Evolutionary conservation across 1,284 basidiomycete genomes (phyloP).

Genomic region (Microbotryomycetes sp.): DNA sequence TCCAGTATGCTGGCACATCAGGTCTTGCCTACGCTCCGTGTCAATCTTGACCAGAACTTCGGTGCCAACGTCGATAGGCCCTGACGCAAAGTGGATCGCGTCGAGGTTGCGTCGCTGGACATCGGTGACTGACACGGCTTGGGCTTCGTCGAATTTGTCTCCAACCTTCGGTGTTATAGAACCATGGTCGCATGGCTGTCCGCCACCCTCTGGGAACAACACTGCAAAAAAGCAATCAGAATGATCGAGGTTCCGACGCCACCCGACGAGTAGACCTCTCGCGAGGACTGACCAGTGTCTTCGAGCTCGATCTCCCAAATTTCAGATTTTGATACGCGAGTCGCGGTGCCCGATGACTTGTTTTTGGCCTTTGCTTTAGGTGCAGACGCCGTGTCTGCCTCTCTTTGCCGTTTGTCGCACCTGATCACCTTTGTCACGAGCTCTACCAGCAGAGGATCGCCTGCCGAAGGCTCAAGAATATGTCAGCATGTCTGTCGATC

Average conservation of each 20-base stretch:
- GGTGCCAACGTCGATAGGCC: slow-evolving; percentile 49
- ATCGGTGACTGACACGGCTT: slow-evolving; percentile 58
- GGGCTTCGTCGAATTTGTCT: slow-evolving; percentile 37
- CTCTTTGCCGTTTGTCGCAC: slow-evolving; percentile 21
- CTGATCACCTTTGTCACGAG: slow-evolving; percentile 25
- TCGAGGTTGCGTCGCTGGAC: slow-evolving; percentile 63
- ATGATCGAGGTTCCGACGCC: neutral
- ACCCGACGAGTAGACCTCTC: neutral
- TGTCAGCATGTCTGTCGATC: neutral
- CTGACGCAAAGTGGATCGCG: slow-evolving; percentile 66
- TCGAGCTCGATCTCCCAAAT: slow-evolving; percentile 52
- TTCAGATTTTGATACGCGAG: slow-evolving; percentile 1
- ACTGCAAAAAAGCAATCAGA: slow-evolving; percentile 38
- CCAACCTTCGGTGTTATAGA: slow-evolving; percentile 43
- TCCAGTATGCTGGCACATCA: slow-evolving; percentile 30
- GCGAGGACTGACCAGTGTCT: slow-evolving; percentile 50
- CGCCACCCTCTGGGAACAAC: slow-evolving; percentile 78
- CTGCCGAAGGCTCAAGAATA: neutral
- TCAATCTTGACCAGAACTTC: slow-evolving; percentile 56
- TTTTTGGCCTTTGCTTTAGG: slow-evolving; percentile 12
- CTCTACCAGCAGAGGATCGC: slow-evolving; percentile 25
- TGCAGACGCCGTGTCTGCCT: slow-evolving; percentile 1
- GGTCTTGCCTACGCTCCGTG: slow-evolving; percentile 62
- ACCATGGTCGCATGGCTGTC: slow-evolving; percentile 75
- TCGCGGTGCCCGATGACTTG: slow-evolving; percentile 1